Evolutionary conservation across 306 rosid genomes (phyloP).

Genomic region (Prunus armeniaca): DNA sequence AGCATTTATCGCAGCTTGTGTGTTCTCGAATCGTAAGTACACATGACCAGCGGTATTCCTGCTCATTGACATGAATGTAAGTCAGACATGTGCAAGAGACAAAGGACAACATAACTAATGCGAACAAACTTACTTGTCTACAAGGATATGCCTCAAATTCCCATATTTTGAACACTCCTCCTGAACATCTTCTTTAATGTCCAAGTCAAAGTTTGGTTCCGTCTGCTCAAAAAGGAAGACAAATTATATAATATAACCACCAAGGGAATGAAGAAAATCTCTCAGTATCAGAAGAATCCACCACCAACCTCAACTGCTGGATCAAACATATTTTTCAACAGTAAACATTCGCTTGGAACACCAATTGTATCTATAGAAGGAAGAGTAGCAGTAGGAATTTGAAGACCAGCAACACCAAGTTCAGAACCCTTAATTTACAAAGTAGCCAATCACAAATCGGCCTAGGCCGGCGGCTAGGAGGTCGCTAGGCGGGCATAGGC

Average conservation of each 20-base stretch:
- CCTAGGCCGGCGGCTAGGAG: no score
- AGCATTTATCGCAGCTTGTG: constrained; percentile 66
- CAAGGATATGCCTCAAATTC: constrained; percentile 59
- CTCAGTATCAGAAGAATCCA: neutral
- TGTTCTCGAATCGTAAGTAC: constrained; percentile 59
- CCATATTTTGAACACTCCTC: constrained; percentile 90
- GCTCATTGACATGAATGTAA: constrained; percentile 22
- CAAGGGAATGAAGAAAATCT: neutral
- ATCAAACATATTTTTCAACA: constrained; percentile 88
- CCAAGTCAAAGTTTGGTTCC: constrained; percentile 82
- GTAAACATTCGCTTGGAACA: constrained; percentile 83
- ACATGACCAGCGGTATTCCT: constrained; percentile 83
- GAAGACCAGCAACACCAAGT: constrained; percentile 58
- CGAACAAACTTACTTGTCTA: constrained; percentile 69
- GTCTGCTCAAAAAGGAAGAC: constrained; percentile 41
- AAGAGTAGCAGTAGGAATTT: constrained; percentile 42
- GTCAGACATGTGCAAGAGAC: neutral
- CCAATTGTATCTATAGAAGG: constrained; percentile 64
- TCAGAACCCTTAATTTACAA: constrained; percentile 20
- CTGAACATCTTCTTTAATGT: constrained; percentile 86
- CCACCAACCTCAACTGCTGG: constrained; percentile 74
- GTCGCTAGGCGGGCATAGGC: no score
- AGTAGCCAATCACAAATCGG: no score
- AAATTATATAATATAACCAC: constrained; percentile 13
- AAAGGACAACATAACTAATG: neutral